phyloP scores from a whole-genome alignment of 1,284 basidiomycete species.

The Ceratobasidium sp. region DNA sequence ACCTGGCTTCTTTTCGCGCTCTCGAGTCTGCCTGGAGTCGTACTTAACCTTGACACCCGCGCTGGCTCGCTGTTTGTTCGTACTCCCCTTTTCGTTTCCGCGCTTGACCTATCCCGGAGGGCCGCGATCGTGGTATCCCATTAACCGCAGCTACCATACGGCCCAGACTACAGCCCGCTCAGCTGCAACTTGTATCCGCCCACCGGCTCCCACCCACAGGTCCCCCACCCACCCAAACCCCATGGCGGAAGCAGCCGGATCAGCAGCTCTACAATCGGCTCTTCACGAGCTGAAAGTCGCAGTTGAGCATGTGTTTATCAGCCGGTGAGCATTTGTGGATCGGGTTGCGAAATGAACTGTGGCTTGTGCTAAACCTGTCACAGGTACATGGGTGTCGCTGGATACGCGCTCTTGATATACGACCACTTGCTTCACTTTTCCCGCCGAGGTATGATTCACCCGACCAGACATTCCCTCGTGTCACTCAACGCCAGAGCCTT shows the following conservation, averaged over 20 bases:
- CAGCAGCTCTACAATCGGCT: slow-evolving; percentile 17
- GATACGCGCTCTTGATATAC: slow-evolving; percentile 36
- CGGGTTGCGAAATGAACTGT: slow-evolving; percentile 1
- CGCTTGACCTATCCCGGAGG: neutral
- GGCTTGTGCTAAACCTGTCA: neutral
- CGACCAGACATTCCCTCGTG: neutral
- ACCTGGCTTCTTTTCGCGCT: slow-evolving; percentile 27
- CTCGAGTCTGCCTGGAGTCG: neutral
- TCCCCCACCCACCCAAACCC: neutral
- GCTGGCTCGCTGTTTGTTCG: slow-evolving; percentile 11
- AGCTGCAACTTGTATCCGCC: slow-evolving; percentile 5
- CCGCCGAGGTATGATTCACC: slow-evolving; percentile 19
- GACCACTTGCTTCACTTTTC: slow-evolving; percentile 38
- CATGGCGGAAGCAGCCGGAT: slow-evolving; percentile 21
- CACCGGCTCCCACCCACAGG: neutral
- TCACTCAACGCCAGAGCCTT: neutral
- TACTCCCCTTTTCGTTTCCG: neutral
- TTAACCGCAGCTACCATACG: too few species aligned
- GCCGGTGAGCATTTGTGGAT: slow-evolving; percentile 14
- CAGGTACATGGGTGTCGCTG: slow-evolving; percentile 36
- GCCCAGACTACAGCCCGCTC: neutral
- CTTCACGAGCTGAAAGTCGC: slow-evolving; percentile 28
- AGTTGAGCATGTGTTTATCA: slow-evolving; percentile 9
- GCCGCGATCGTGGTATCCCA: neutral
- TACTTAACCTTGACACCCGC: slow-evolving; percentile 9